phyloP scores from a whole-genome alignment of 306 rosid species.

The Cicer arietinum region DNA sequence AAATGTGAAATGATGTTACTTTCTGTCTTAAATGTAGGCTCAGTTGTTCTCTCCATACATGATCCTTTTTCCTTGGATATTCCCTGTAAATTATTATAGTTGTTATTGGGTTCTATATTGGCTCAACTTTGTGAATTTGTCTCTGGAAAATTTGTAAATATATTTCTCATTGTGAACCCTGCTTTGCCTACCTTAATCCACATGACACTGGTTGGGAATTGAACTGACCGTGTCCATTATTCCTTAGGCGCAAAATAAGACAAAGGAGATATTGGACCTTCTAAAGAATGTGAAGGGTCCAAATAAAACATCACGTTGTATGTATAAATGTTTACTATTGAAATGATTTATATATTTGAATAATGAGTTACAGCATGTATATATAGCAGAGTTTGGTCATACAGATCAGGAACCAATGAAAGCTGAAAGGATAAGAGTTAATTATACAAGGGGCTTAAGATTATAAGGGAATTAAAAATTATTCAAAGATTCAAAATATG shows the following conservation, averaged over 20 bases:
- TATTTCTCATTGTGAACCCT: conserved; percentile 43
- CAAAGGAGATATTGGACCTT: not conserved
- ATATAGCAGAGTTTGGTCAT: not conserved
- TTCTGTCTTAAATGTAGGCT: conserved; percentile 40
- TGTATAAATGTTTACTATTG: not conserved
- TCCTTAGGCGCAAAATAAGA: not conserved
- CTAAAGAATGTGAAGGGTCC: conserved; percentile 1
- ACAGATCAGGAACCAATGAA: not conserved
- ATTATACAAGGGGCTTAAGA: not conserved
- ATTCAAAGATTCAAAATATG: not conserved
- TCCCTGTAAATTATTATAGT: conserved; percentile 49
- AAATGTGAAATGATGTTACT: conserved; percentile 22
- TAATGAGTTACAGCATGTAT: not conserved
- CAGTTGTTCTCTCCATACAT: conserved; percentile 35
- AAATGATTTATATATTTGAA: too few species aligned
- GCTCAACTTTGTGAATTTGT: conserved; percentile 18
- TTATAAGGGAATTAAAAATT: not conserved
- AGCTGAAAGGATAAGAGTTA: not conserved
- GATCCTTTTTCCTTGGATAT: conserved; percentile 15
- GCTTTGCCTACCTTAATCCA: conserved; percentile 32
- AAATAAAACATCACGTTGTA: not conserved
- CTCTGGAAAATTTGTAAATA: conserved; percentile 51
- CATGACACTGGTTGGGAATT: conserved; percentile 1
- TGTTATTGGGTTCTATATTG: conserved; percentile 36
- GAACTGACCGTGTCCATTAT: not conserved